Percentiles rank a stretch among this genome's conserved stretches.
Conservation (phyloP, 2,329 filamentous ascomycete species). For the Sporothrix protearum region DNA sequence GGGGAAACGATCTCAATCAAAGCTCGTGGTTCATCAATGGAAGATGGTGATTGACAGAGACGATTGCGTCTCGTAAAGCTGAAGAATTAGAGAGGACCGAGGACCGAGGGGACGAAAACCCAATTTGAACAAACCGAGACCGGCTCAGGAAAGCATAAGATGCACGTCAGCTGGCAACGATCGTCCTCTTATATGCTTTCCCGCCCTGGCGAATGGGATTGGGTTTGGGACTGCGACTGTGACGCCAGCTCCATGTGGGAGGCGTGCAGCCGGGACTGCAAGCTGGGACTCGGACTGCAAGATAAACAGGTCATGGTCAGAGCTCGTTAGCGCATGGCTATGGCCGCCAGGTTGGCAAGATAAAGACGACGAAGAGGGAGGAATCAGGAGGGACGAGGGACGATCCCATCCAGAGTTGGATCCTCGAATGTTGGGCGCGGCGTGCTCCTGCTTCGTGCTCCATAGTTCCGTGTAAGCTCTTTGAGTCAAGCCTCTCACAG, state of each 20-base stretch:
- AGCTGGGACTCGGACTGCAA: background rate
- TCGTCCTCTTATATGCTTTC: slow-evolving; percentile 13
- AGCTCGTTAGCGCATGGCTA: background rate
- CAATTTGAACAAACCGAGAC: background rate
- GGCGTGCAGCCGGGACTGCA: no score
- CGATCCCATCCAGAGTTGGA: background rate
- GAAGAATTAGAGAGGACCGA: background rate
- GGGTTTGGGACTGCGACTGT: no score
- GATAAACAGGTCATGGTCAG: background rate
- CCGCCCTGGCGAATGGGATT: background rate
- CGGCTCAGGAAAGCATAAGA: background rate
- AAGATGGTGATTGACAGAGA: no score
- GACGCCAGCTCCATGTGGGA: background rate
- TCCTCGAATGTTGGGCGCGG: background rate
- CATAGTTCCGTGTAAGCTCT: background rate
- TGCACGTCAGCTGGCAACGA: background rate
- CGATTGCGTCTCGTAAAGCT: background rate
- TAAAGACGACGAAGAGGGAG: background rate
- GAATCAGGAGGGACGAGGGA: background rate
- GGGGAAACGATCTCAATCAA: background rate
- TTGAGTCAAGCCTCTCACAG: no score
- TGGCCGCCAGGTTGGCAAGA: slow-evolving; percentile 14
- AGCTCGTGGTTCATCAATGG: no score
- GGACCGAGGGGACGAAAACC: no score
- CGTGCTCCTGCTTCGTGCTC: background rate